These are phyloP conservation scores for Cryptococcus hybrid DNA, from an alignment of 1,284 basidiomycete genomes.

Conservation along the genomic window DNA sequence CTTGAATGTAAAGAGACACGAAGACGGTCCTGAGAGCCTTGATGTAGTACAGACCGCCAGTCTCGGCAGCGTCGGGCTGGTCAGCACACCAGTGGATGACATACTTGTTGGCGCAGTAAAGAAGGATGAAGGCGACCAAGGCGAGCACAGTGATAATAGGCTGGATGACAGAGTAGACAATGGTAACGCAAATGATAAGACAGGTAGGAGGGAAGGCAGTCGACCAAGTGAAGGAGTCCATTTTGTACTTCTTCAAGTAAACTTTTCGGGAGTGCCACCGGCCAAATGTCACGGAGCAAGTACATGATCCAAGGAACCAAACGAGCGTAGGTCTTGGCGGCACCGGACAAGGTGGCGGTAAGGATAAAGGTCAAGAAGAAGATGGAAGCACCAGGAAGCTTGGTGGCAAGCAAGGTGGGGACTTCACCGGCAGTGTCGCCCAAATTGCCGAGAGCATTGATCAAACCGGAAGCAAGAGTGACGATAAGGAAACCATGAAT, in stretches of 20 bases:
- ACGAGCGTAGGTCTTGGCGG: conserved; percentile 77
- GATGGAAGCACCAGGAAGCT: conserved; percentile 79
- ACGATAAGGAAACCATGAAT: conserved; percentile 88
- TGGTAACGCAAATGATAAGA: conserved; percentile 41
- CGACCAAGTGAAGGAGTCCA: conserved; percentile 39
- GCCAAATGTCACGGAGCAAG: conserved; percentile 82
- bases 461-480: conserved; percentile 75
- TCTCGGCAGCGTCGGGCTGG: conserved; percentile 47
- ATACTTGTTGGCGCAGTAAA: conserved; percentile 51
- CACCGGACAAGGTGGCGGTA: conserved; percentile 60
- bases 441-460: conserved; percentile 65
- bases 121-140: conserved; percentile 37
- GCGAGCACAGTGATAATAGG: conserved; percentile 46
- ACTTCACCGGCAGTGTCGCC: conserved; percentile 58
- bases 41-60: conserved; percentile 50
- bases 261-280: conserved; percentile 74
- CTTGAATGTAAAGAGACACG: conserved; percentile 46
- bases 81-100: conserved; percentile 47
- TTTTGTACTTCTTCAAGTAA: conserved; percentile 40
- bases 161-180: conserved; percentile 51
- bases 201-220: conserved; percentile 43
- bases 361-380: conserved; percentile 84
- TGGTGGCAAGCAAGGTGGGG: conserved; percentile 65
- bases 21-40: conserved; percentile 49
- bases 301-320: conserved; percentile 73